Evolutionary conservation across 352 stramenopile genomes (phyloP), one percentile per base, ranked within the genome.

Genomic region (Plasmopara viticola): DNA sequence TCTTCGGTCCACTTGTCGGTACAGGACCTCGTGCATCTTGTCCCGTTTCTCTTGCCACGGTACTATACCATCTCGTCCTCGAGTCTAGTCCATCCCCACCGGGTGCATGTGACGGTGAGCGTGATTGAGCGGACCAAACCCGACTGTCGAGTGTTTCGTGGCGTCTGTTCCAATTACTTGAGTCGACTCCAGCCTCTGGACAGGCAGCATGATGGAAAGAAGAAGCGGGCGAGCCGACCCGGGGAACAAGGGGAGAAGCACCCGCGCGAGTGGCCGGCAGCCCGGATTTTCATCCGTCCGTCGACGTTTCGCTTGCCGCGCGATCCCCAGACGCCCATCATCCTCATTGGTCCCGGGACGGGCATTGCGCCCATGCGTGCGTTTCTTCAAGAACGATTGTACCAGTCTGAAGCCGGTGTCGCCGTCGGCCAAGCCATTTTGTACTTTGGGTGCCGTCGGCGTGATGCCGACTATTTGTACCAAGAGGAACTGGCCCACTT

Each of bases 1-100:
- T 37, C 42, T 13, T 90, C 81, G 0, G 51, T 95, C 14, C 59
- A 75, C 17, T 18, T 91, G 7, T 69, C 80, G 4, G 51, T 91
- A 13, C 61, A 75, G 35, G 93, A 97, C 43, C 68, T 99, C n/a
- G 70, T 92, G 29, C 72, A 97, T 48, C 56, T 98, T 17, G 86
- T 97, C 44, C 96, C 96, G 15, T 89, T 87, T 56, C 64, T 99
- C 17, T 73, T 96, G 61, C 94, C 96, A 14, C 87, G 97, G 7
- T 97, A 97, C 65, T 99, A 99, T 72, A 99, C 97, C 9, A 99
- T 99, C 60, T 96, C 93, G 30, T 99, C 95, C 4, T 99, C 90
- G 9, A 91, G 87, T 39, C 72, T 84, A 35, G 82, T 97, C 3
- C 86, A 96, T 64, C 93, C 95, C 5, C 83, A 89, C 42, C 80